Conservation (phyloP, 164 flowering plant genomes). For the Stephania cephalantha region DNA sequence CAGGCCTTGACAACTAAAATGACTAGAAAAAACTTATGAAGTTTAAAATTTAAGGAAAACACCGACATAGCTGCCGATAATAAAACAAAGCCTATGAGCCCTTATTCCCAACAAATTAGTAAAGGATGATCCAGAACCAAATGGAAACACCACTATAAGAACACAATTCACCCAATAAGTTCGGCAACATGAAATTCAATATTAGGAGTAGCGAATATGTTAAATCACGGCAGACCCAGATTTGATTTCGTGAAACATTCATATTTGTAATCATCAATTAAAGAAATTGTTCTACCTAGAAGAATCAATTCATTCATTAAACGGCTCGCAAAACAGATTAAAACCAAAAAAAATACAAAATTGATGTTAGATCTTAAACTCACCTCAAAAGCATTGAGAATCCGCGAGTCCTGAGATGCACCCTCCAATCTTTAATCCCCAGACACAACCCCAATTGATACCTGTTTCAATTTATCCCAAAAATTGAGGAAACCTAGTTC, state of each 20-base stretch:
- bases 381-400: conserved; percentile 32
- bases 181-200: background rate
- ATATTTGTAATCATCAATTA: background rate
- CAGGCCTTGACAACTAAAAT: background rate
- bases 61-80: background rate
- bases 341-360: too few species aligned
- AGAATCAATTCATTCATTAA: conserved; percentile 18
- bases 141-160: conserved; percentile 13
- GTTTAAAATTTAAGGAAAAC: background rate
- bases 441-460: background rate
- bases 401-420: conserved; percentile 17
- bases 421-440: background rate
- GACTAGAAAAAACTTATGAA: background rate
- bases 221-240: background rate
- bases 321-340: background rate
- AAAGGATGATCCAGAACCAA: conserved; percentile 1
- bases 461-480: background rate
- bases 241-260: background rate
- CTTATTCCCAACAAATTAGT: background rate
- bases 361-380: conserved; percentile 17
- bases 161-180: background rate
- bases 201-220: background rate
- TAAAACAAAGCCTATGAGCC: background rate
- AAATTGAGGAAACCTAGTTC: conserved; percentile 9
- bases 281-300: conserved; percentile 33